These are phyloP conservation scores for Xanthoconium separans DNA, from an alignment of 1,284 basidiomycete genomes.

Conservation along the genomic window DNA sequence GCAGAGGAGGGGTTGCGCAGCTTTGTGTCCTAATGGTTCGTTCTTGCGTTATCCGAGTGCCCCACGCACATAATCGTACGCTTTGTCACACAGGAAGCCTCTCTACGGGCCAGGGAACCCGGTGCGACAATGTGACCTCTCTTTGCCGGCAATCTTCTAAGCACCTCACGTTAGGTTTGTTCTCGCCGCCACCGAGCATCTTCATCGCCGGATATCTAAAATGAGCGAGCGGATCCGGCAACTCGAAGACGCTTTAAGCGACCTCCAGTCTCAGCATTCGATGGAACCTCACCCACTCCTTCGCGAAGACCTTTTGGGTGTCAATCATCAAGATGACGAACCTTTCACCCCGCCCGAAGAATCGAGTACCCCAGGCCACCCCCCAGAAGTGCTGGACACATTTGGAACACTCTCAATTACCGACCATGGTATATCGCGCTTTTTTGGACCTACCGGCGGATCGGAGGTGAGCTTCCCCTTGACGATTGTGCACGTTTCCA, in stretches of 20 bases:
- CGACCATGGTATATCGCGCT: slow-evolving; percentile 57
- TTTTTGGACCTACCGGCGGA: slow-evolving; percentile 65
- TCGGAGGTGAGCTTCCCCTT: slow-evolving; percentile 47
- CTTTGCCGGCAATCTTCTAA: slow-evolving; percentile 3
- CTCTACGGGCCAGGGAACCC: slow-evolving; percentile 62
- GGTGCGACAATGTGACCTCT: slow-evolving; percentile 34
- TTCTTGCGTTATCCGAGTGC: background rate
- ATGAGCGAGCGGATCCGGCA: slow-evolving; percentile 62
- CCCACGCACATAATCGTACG: slow-evolving; percentile 3
- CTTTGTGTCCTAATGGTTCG: slow-evolving; percentile 69
- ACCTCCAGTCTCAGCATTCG: slow-evolving; percentile 50
- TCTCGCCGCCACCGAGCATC: slow-evolving; percentile 70
- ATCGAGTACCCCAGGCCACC: slow-evolving; percentile 20
- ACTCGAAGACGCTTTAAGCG: slow-evolving; percentile 63
- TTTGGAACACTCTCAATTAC: slow-evolving; percentile 64
- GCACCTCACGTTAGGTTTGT: slow-evolving; percentile 48
- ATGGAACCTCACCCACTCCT: slow-evolving; percentile 63
- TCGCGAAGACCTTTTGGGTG: slow-evolving; percentile 49
- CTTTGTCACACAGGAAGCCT: slow-evolving; percentile 45
- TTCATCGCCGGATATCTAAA: slow-evolving; percentile 60
- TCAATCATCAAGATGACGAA: slow-evolving; percentile 39
- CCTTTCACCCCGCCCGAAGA: slow-evolving; percentile 21
- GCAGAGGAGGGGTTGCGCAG: slow-evolving; percentile 61
- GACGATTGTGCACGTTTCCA: slow-evolving; percentile 1
- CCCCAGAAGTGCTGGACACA: slow-evolving; percentile 46